Percentiles rank a stretch among this genome's conserved stretches.
phyloP scores from a whole-genome alignment of 1,284 basidiomycete species.

The Tremellales sp. region DNA sequence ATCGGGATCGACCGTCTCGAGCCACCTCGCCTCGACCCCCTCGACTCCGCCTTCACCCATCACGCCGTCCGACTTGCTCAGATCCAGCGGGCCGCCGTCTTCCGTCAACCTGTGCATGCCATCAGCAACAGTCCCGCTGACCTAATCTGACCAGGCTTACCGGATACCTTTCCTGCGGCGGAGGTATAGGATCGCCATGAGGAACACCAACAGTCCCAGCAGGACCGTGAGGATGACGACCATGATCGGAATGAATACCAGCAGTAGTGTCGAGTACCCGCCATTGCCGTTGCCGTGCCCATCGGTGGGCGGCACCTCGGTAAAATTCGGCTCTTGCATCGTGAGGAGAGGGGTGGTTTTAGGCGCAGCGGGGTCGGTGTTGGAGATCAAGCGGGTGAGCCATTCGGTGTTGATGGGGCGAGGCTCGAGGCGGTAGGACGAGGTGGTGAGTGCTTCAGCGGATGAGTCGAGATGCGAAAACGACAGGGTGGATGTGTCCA shows the following conservation, averaged over 20 bases:
- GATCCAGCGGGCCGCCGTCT: constrained; percentile 86
- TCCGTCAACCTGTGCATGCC: constrained; percentile 61
- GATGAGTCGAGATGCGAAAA: constrained; percentile 18
- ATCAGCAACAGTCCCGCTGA: constrained; percentile 20
- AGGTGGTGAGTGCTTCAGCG: constrained; percentile 9
- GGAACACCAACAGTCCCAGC: constrained; percentile 83
- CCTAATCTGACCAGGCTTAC: constrained; percentile 20
- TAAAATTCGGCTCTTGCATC: constrained; percentile 1
- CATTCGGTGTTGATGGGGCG: constrained; percentile 3
- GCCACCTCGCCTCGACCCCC: constrained; percentile 86
- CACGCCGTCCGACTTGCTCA: constrained; percentile 82
- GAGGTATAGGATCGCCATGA: constrained; percentile 79
- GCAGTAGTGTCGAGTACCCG: constrained; percentile 31
- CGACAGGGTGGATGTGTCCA: constrained; percentile 35
- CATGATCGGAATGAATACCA: constrained; percentile 66
- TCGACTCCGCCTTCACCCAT: constrained; percentile 89
- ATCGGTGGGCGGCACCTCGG: neutral
- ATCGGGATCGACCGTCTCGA: constrained; percentile 72
- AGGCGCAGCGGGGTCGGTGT: neutral
- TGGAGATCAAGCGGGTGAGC: neutral
- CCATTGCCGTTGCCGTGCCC: constrained; percentile 15
- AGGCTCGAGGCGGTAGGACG: constrained; percentile 3
- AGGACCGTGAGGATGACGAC: constrained; percentile 89
- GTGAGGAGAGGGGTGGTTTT: constrained; percentile 2
- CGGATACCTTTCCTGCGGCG: constrained; percentile 71